Evolutionary conservation across 1,284 basidiomycete species (phyloP).

Genomic region (Ganoderma boninense): DNA sequence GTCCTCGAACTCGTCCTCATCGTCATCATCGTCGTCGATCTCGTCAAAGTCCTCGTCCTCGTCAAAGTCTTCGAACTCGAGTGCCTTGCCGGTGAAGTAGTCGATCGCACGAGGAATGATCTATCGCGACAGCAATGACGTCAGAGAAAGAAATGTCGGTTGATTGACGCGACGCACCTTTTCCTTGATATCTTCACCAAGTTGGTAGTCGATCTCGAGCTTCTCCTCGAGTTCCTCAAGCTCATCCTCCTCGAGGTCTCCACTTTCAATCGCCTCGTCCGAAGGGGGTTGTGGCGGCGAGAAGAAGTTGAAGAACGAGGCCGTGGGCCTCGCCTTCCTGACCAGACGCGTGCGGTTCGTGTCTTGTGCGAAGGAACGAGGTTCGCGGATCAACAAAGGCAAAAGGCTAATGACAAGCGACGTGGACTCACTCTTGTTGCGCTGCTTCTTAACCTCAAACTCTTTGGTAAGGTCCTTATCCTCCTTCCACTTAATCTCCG

Average conservation of each 20-base stretch:
- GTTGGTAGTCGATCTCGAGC: slow-evolving; percentile 97
- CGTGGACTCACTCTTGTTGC: slow-evolving; percentile 94
- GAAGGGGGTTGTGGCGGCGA: slow-evolving; percentile 81
- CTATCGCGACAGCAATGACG: slow-evolving; percentile 47
- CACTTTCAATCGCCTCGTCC: slow-evolving; percentile 76
- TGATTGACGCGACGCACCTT: slow-evolving; percentile 59
- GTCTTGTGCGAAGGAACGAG: slow-evolving; percentile 55
- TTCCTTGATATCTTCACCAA: slow-evolving; percentile 98
- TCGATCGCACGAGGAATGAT: slow-evolving; percentile 95
- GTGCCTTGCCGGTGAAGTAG: slow-evolving; percentile 96
- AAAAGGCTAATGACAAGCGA: slow-evolving; percentile 17
- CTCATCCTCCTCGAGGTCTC: slow-evolving; percentile 86
- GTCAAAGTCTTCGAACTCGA: slow-evolving; percentile 86
- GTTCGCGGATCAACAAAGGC: slow-evolving; percentile 19
- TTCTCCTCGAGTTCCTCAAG: slow-evolving; percentile 92
- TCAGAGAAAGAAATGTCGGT: not conserved
- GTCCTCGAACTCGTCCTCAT: slow-evolving; percentile 60
- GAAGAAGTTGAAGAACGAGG: slow-evolving; percentile 99
- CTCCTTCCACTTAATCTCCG: slow-evolving; percentile 96
- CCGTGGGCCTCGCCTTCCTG: slow-evolving; percentile 86
- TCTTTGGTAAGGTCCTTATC: slow-evolving; percentile 98
- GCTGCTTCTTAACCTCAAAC: slow-evolving; percentile 98
- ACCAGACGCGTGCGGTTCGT: slow-evolving; percentile 94
- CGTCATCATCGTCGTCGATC: slow-evolving; percentile 63
- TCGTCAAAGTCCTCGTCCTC: slow-evolving; percentile 76